phyloP scores from a whole-genome alignment of 768 basidiomycete genomes.

The Lactarius sanguifluus region DNA sequence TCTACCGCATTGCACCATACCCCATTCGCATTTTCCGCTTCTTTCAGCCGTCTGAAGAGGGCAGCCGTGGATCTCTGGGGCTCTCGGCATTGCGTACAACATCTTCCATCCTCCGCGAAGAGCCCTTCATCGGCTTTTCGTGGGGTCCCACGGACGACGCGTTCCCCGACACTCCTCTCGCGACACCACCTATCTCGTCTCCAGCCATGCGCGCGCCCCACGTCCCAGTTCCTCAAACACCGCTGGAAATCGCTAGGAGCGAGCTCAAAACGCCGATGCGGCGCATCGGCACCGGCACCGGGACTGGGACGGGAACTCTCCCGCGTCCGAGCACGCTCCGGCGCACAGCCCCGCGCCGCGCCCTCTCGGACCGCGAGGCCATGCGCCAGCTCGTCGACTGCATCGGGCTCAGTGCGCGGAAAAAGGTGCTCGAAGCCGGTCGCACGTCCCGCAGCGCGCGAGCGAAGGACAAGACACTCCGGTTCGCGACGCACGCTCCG shows the following conservation, averaged over 20 bases:
- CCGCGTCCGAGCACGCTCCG: conserved; percentile 57
- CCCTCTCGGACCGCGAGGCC: conserved; percentile 78
- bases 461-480: conserved; percentile 28
- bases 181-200: background rate
- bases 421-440: conserved; percentile 82
- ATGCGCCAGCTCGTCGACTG: conserved; percentile 87
- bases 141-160: conserved; percentile 76
- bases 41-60: conserved; percentile 65
- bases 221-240: background rate
- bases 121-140: conserved; percentile 77
- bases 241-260: background rate
- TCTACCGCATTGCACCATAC: too few relatives aligned
- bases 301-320: conserved; percentile 41
- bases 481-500: conserved; percentile 22
- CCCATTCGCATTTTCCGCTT: conserved; percentile 76
- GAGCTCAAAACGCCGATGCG: conserved; percentile 63
- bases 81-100: conserved; percentile 48
- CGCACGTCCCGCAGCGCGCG: conserved; percentile 59
- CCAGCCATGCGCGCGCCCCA: conserved; percentile 18
- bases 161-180: conserved; percentile 41
- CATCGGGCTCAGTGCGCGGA: conserved; percentile 82
- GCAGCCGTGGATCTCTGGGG: conserved; percentile 42
- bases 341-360: conserved; percentile 47
- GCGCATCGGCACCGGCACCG: conserved; percentile 36
- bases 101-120: conserved; percentile 38